Conservation (phyloP, 2,329 filamentous ascomycete species). For the Fusarium sp. region DNA sequence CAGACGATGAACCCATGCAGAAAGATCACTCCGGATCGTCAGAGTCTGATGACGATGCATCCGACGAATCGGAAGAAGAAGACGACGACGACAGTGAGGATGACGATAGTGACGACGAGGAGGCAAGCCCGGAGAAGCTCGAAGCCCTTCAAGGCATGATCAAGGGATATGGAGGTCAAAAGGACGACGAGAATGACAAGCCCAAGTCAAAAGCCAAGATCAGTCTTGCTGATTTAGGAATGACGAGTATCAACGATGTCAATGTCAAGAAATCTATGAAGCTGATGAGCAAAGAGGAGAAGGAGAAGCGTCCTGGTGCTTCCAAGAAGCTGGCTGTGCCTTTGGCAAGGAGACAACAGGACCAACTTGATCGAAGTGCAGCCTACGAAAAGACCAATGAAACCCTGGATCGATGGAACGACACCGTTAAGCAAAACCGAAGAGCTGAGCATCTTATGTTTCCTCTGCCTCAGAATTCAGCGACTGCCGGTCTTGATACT, state of each 20-base stretch:
- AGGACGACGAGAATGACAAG: constrained; percentile 59
- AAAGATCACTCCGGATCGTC: constrained; percentile 57
- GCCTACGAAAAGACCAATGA: constrained; percentile 94
- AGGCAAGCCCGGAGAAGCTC: constrained; percentile 64
- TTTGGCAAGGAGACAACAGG: constrained; percentile 85
- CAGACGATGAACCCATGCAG: constrained; percentile 58
- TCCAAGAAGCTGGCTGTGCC: constrained; percentile 81
- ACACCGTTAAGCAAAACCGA: constrained; percentile 94
- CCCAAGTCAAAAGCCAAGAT: constrained; percentile 70
- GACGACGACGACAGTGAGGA: constrained; percentile 61
- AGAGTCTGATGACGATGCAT: constrained; percentile 54
- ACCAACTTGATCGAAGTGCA: constrained; percentile 79
- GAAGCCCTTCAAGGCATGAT: constrained; percentile 75
- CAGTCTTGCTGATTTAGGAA: constrained; percentile 76
- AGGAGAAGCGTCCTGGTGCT: constrained; percentile 55
- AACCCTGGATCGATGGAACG: constrained; percentile 88
- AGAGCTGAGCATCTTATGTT: constrained; percentile 91
- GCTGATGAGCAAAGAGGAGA: constrained; percentile 72
- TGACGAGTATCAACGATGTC: constrained; percentile 77
- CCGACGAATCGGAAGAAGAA: constrained; percentile 54
- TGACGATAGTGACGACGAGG: constrained; percentile 57
- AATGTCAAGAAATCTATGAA: constrained; percentile 83
- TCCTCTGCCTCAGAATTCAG: constrained; percentile 79
- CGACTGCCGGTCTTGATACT: constrained; percentile 66
- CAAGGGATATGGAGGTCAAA: constrained; percentile 72